Base-by-base conservation (phyloP, 139 green algal species). In the Volvox reticuliferus region DNA sequence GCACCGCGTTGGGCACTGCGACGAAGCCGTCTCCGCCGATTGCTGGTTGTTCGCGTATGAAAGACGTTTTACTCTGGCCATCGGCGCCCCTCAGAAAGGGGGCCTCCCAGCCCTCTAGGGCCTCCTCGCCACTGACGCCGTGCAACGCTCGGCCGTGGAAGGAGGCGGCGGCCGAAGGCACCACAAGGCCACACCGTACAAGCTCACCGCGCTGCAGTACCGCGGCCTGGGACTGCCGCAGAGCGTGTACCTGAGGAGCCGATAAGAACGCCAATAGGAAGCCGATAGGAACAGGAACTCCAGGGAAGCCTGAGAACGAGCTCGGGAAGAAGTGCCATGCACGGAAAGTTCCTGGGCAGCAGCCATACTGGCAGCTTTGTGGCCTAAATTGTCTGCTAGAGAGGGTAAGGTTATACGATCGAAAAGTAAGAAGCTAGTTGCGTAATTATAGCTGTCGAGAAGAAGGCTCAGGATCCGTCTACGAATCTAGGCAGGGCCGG, bases 151-250 rank as follows among this genome's bases (percentile, higher is more conserved):
- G 26, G 0, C 86, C 73, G 21, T 81, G 30, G 20, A 24, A 71
- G 9, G 50, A 90, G 20, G n/a, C 33, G 20, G 86, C 86, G 12
- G 86, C 86, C 21, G 86, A 62, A 21, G 73, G 86, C 20, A 90
- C 86, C 71, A 90, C 50, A 21, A 90, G 86, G 30, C 86, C 86
- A 3, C 13, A 21, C 5, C 17, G 5, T 5, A 12, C 37, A 19
- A 83, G 19, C 3, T 1, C 19, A 14, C 50, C 37, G 71, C 19
- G 0, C 30, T 2, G 9, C 2, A 83, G 86, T 22, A n/a, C 50
- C 26, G 17, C 30, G 16, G 30, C 50, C 73, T 90, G 86, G 21
- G n/a, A 61, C 0, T 19, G 28, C 0, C 73, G 86, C 20, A 90
- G 86, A 30, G 68, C 37, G 0, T 69, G 37, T 18, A 89, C 69